phyloP scores from a whole-genome alignment of 805 yeast species.

The Suhomyces canberraensis region DNA sequence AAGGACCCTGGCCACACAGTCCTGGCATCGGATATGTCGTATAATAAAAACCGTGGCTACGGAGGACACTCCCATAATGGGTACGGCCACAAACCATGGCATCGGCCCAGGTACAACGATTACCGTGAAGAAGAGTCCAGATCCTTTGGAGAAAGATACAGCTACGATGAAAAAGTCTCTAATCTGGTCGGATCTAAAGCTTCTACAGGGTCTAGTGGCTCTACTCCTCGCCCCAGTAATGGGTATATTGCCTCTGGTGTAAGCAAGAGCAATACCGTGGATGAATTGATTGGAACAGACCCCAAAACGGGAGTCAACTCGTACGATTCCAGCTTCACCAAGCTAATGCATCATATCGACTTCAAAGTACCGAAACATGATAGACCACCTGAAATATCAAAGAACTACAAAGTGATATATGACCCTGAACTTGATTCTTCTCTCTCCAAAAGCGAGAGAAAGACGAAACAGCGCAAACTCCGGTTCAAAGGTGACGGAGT shows the following conservation, averaged over 20 bases:
- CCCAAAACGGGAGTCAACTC: slow-evolving; percentile 31
- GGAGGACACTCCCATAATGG: background rate
- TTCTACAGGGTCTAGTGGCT: background rate
- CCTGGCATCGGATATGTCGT: background rate
- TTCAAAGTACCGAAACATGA: slow-evolving; percentile 6
- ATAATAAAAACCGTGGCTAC: background rate
- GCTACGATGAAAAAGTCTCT: too few relatives aligned
- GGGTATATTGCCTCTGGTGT: too few relatives aligned
- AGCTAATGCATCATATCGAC: slow-evolving; percentile 30
- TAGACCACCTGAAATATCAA: slow-evolving; percentile 15
- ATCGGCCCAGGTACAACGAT: slow-evolving; percentile 1
- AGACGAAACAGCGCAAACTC: slow-evolving; percentile 36
- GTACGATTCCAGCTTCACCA: slow-evolving; percentile 26
- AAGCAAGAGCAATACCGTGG: too few relatives aligned
- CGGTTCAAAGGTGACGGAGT: slow-evolving; percentile 32
- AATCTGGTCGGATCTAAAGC: too few relatives aligned
- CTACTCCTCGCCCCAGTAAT: too few relatives aligned
- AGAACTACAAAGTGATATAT: slow-evolving; percentile 44
- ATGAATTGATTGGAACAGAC: slow-evolving; percentile 25
- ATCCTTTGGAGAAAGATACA: too few relatives aligned
- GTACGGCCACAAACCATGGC: slow-evolving; percentile 1
- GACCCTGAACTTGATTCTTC: slow-evolving; percentile 45
- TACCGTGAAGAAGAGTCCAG: background rate
- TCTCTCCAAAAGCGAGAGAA: slow-evolving; percentile 30
- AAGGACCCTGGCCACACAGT: too few relatives aligned